Evolutionary conservation across 306 rosid genomes (phyloP).

Genomic region (Rosa persica): DNA sequence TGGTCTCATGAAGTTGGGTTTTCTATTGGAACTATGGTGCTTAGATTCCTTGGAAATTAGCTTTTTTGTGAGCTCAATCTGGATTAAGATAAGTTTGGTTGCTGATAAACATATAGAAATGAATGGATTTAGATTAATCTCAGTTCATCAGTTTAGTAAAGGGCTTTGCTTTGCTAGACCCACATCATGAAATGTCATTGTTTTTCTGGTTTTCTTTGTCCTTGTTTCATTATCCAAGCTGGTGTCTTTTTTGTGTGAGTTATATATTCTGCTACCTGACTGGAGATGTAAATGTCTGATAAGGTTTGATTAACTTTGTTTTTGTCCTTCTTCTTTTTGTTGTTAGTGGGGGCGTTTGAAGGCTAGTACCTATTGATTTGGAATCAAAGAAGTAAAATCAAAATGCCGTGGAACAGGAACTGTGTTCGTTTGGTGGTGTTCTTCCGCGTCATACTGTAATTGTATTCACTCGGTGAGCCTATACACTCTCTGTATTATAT

Average conservation of each 20-base stretch:
- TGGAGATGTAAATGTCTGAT: not conserved
- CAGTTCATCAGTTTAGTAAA: not conserved
- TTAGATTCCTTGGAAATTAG: not conserved
- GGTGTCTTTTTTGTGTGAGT: not conserved
- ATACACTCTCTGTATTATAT: constrained; percentile 15
- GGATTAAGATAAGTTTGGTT: not conserved
- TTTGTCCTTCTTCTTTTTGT: not conserved
- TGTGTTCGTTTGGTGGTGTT: constrained; percentile 91
- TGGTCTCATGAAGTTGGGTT: constrained; percentile 10
- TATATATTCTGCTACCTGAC: not conserved
- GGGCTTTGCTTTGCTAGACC: not conserved
- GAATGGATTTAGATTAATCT: not conserved
- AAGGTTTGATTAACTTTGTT: not conserved
- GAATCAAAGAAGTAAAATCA: constrained; percentile 45
- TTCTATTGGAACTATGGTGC: not conserved
- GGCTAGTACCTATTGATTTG: constrained; percentile 31
- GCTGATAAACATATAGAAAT: not conserved
- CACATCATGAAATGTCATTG: not conserved
- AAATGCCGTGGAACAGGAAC: constrained; percentile 89
- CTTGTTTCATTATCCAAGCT: not conserved
- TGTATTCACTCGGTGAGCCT: constrained; percentile 53
- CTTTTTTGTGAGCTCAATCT: not conserved
- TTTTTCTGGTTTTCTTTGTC: not conserved
- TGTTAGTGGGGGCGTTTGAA: constrained; percentile 25
- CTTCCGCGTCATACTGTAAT: constrained; percentile 89